phyloP scores from a whole-genome alignment of 768 basidiomycete genomes.

The Crassisporium funariophilum region DNA sequence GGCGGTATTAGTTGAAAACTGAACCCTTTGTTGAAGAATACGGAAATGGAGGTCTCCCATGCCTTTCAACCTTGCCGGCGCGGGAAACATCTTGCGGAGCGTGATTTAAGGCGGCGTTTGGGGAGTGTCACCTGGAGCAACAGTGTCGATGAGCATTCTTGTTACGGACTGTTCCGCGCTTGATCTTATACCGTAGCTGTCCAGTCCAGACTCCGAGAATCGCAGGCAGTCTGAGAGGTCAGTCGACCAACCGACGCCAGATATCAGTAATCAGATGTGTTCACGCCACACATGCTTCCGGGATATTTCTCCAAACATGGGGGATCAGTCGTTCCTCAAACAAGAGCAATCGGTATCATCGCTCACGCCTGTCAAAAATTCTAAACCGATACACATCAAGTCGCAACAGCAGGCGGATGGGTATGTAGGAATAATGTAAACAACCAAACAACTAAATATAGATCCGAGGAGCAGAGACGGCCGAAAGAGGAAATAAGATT shows the following conservation, averaged over 20 bases:
- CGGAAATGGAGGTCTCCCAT: conserved; percentile 6
- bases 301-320: no score
- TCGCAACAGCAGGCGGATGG: conserved; percentile 17
- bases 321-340: no score
- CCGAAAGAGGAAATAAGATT: conserved; percentile 6
- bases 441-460: conserved; percentile 19
- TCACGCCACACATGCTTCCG: no score
- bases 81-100: conserved; percentile 15
- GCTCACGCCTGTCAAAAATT: neutral
- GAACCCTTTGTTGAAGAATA: conserved; percentile 9
- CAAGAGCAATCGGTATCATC: neutral
- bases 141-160: neutral
- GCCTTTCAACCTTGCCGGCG: conserved; percentile 14
- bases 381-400: conserved; percentile 11
- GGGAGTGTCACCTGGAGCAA: neutral
- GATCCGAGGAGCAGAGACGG: conserved; percentile 26
- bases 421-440: conserved; percentile 4
- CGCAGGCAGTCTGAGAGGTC: no score
- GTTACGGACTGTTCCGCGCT: neutral
- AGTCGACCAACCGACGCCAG: no score
- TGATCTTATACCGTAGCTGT: no score
- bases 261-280: no score
- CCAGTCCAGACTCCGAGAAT: no score
- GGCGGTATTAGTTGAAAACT: conserved; percentile 12
- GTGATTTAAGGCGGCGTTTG: conserved; percentile 14